Percentiles rank a stretch among this genome's conserved stretches.
Conservation (phyloP, 495 filamentous ascomycete species). For the Penicillium bovifimosum region DNA sequence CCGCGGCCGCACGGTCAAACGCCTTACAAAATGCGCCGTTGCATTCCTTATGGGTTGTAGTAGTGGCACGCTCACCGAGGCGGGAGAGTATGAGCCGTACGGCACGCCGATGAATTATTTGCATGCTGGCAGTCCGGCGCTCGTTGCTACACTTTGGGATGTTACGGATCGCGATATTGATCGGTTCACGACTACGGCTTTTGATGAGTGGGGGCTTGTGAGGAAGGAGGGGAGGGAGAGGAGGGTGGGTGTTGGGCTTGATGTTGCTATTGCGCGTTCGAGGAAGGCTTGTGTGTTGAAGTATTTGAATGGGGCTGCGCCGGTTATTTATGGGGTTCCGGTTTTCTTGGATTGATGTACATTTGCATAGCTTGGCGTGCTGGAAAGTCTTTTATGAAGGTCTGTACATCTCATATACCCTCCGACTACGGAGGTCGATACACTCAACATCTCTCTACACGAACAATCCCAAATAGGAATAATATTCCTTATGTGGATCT, state of each 20-base stretch:
- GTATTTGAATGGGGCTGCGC: slow-evolving; percentile 89
- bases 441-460: no score
- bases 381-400: slow-evolving; percentile 6
- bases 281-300: slow-evolving; percentile 71
- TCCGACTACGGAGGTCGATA: no score
- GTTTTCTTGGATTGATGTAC: slow-evolving; percentile 60
- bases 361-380: slow-evolving; percentile 2
- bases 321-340: slow-evolving; percentile 91
- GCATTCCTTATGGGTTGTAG: slow-evolving; percentile 90
- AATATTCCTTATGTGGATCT: slow-evolving; percentile 4
- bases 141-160: slow-evolving; percentile 92
- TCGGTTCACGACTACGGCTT: slow-evolving; percentile 68
- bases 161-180: slow-evolving; percentile 97
- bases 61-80: slow-evolving; percentile 68
- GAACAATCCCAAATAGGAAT: no score
- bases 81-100: slow-evolving; percentile 81
- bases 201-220: slow-evolving; percentile 83
- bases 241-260: slow-evolving; percentile 43
- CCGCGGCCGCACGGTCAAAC: slow-evolving; percentile 68
- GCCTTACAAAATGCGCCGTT: slow-evolving; percentile 70
- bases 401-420: neutral
- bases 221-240: slow-evolving; percentile 20
- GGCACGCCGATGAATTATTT: slow-evolving; percentile 90
- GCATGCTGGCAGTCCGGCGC: slow-evolving; percentile 72
- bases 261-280: slow-evolving; percentile 71